Conservation (phyloP, 2,329 filamentous ascomycete genomes). For the Alternaria gansuensis region DNA sequence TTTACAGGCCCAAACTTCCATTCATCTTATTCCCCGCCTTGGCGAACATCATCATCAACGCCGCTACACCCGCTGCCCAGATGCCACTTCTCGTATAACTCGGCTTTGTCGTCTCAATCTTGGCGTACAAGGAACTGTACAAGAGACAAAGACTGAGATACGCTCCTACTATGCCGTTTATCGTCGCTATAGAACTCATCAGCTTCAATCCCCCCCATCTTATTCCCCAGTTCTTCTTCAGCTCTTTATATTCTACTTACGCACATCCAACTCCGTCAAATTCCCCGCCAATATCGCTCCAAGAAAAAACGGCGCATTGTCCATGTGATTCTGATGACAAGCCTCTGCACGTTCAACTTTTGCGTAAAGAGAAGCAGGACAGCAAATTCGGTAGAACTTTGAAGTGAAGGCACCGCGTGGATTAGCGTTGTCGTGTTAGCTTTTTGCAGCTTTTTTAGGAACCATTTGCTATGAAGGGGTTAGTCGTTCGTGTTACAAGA, state of each 20-base stretch:
- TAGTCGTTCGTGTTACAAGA: not conserved
- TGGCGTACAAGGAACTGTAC: not conserved
- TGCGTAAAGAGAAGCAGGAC: fast-evolving
- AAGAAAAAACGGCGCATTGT: not conserved
- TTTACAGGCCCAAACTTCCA: not conserved
- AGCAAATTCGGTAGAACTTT: not conserved
- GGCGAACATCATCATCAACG: not conserved
- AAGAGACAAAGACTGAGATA: not conserved
- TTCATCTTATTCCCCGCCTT: conserved; percentile 2
- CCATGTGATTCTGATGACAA: not conserved
- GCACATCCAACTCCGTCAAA: not conserved
- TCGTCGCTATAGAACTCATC: not conserved
- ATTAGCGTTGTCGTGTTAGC: not conserved
- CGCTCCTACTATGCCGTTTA: not conserved
- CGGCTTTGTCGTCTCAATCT: not conserved
- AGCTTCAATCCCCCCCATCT: not conserved
- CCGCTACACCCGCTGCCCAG: not conserved
- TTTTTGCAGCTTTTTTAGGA: not conserved
- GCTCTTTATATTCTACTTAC: not conserved
- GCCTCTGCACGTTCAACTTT: not conserved
- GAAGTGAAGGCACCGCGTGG: not conserved
- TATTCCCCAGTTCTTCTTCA: not conserved
- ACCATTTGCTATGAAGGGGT: not conserved
- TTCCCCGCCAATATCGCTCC: not conserved
- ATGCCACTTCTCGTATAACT: not conserved